Percentiles rank a stretch among this genome's conserved stretches.
These are phyloP conservation scores for Choanephora cucurbitarum DNA, from an alignment of 371 early-diverging fungal genomes.

Conservation along the genomic window DNA sequence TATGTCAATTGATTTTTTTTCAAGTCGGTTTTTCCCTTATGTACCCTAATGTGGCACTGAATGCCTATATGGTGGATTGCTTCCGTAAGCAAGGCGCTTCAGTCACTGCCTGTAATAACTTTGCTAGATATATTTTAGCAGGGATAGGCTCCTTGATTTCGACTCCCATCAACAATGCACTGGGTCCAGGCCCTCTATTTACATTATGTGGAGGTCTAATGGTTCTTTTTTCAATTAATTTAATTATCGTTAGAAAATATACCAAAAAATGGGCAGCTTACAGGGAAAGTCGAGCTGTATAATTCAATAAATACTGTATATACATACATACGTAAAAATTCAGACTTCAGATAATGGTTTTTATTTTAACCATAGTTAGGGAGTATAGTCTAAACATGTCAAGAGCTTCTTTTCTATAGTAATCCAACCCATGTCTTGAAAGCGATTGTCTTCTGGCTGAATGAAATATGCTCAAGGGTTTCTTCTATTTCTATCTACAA, in stretches of 20 bases:
- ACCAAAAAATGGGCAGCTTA: constrained; percentile 24
- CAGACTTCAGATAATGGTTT: too few species aligned
- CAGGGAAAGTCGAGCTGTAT: constrained; percentile 4
- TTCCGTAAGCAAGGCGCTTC: constrained; percentile 44
- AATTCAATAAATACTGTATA: background rate
- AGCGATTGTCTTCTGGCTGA: too few species aligned
- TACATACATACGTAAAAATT: too few species aligned
- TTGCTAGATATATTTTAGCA: constrained; percentile 40
- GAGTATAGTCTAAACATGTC: too few species aligned
- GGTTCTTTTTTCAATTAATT: constrained; percentile 17
- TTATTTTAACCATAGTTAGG: too few species aligned
- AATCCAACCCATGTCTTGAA: too few species aligned
- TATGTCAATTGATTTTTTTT: background rate
- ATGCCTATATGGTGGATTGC: constrained; percentile 48
- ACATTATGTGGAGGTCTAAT: constrained; percentile 17
- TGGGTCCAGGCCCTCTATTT: constrained; percentile 36
- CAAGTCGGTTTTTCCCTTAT: constrained; percentile 40
- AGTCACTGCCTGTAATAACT: constrained; percentile 52
- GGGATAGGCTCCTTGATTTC: constrained; percentile 44
- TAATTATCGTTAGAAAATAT: constrained; percentile 23
- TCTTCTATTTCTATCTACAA: too few species aligned
- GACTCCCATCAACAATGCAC: constrained; percentile 29
- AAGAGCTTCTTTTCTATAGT: too few species aligned
- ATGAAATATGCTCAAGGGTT: too few species aligned
- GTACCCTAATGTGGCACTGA: constrained; percentile 40